Conservation (phyloP, 2,329 filamentous ascomycete genomes). For the Fonsecaea pugnacius region DNA sequence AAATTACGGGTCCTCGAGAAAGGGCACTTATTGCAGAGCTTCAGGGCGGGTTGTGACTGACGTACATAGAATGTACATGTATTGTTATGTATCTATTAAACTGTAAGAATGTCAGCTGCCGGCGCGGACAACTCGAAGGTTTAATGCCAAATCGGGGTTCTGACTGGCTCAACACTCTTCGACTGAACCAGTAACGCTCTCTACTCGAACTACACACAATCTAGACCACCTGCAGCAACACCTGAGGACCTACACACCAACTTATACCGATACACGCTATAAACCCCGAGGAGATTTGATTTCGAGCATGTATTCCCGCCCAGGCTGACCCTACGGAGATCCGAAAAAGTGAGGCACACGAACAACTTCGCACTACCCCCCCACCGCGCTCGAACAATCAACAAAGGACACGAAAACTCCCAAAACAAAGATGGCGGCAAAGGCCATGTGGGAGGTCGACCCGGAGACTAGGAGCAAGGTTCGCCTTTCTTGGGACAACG, state of each 20-base stretch:
- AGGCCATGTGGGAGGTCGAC: conserved; percentile 93
- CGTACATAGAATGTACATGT: conserved; percentile 7
- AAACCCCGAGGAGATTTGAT: background rate
- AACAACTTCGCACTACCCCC: conserved; percentile 9
- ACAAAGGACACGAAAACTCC: conserved; percentile 13
- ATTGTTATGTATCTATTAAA: background rate
- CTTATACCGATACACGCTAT: background rate
- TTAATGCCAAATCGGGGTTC: conserved; percentile 2
- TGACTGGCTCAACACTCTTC: conserved; percentile 1
- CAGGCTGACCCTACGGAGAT: background rate
- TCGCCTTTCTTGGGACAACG: conserved; percentile 28
- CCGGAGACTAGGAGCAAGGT: conserved; percentile 96
- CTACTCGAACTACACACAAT: background rate
- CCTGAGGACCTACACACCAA: background rate
- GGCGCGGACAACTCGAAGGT: background rate
- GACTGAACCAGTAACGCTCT: conserved; percentile 17
- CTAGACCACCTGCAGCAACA: background rate
- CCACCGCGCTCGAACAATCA: conserved; percentile 8
- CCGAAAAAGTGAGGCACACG: conserved; percentile 20
- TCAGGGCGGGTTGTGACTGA: conserved; percentile 39
- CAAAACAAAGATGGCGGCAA: conserved; percentile 34
- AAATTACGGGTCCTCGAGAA: conserved; percentile 65
- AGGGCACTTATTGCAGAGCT: conserved; percentile 58
- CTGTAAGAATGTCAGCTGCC: conserved; percentile 6
- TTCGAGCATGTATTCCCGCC: conserved; percentile 14